phyloP scores from a whole-genome alignment of 768 basidiomycete genomes.

The Daedaleopsis sinensis region DNA sequence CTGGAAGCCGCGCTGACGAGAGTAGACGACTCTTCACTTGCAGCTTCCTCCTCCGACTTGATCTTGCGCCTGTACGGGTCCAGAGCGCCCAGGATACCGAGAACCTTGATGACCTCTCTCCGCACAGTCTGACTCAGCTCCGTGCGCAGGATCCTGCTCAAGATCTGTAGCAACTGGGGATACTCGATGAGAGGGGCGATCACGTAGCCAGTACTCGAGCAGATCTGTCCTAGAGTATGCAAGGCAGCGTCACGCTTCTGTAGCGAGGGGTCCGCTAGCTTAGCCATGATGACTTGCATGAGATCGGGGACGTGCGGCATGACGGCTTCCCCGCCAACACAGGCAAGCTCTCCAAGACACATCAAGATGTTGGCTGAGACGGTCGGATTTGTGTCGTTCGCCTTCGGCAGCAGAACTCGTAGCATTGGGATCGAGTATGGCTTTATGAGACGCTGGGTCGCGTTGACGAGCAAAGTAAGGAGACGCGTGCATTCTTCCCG shows the following conservation, averaged over 20 bases:
- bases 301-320: conserved; percentile 80
- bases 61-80: conserved; percentile 94
- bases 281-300: conserved; percentile 87
- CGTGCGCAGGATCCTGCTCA: conserved; percentile 83
- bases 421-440: conserved; percentile 95
- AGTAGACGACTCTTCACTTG: conserved; percentile 46
- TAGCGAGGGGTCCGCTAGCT: conserved; percentile 87
- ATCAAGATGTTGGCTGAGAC: conserved; percentile 92
- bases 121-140: conserved; percentile 73
- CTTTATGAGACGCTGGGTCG: conserved; percentile 92
- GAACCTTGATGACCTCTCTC: conserved; percentile 90
- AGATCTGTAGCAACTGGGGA: conserved; percentile 84
- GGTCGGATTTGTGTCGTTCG: conserved; percentile 79
- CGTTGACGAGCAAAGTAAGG: conserved; percentile 85
- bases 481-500: conserved; percentile 93
- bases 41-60: conserved; percentile 65
- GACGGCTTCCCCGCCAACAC: conserved; percentile 93
- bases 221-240: conserved; percentile 92
- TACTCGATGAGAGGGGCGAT: conserved; percentile 89
- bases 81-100: conserved; percentile 94
- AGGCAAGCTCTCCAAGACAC: conserved; percentile 92
- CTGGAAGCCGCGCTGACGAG: conserved; percentile 66
- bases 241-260: conserved; percentile 93
- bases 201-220: conserved; percentile 94
- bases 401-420: conserved; percentile 88